phyloP scores from a whole-genome alignment of 345 rosid genomes.

The Anastatica hierochuntica region DNA sequence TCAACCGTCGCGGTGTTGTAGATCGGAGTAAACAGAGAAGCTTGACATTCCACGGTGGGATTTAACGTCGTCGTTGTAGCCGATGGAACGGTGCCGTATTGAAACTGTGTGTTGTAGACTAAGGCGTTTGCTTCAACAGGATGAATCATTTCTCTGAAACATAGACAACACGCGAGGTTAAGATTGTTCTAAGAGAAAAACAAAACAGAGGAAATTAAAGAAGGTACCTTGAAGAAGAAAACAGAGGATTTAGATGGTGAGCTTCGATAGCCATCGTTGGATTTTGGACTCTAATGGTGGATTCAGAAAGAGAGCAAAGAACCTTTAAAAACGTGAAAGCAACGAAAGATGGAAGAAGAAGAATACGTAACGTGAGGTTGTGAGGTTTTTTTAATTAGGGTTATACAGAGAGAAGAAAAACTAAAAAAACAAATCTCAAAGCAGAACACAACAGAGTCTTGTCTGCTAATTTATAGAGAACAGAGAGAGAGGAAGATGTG shows the following conservation, averaged over 20 bases:
- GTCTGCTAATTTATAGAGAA: slow-evolving; percentile 32
- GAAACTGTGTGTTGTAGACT: slow-evolving; percentile 32
- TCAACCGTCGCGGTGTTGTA: slow-evolving; percentile 28
- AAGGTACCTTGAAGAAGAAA: slow-evolving; percentile 39
- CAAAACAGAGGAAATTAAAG: neutral
- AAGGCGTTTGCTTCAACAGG: slow-evolving; percentile 33
- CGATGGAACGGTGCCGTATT: slow-evolving; percentile 31
- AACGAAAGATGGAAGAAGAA: no score
- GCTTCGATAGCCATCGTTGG: slow-evolving; percentile 62
- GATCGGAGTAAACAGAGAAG: slow-evolving; percentile 14
- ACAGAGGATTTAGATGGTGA: slow-evolving; percentile 33
- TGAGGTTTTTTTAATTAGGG: no score
- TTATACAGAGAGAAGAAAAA: no score
- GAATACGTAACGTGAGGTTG: slow-evolving; percentile 12
- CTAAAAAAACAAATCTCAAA: slow-evolving; percentile 24
- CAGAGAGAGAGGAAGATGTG: slow-evolving; percentile 29
- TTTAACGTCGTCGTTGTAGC: no score
- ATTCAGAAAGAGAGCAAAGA: slow-evolving; percentile 14
- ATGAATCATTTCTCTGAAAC: slow-evolving; percentile 45
- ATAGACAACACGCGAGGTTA: neutral
- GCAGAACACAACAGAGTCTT: slow-evolving; percentile 17
- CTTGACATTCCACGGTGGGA: slow-evolving; percentile 16
- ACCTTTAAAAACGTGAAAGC: no score
- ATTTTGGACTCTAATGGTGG: neutral
- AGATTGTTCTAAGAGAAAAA: neutral